Evolutionary conservation across 192 early-diverging fungal species (phyloP).

Genomic region (Coemansia sp.): DNA sequence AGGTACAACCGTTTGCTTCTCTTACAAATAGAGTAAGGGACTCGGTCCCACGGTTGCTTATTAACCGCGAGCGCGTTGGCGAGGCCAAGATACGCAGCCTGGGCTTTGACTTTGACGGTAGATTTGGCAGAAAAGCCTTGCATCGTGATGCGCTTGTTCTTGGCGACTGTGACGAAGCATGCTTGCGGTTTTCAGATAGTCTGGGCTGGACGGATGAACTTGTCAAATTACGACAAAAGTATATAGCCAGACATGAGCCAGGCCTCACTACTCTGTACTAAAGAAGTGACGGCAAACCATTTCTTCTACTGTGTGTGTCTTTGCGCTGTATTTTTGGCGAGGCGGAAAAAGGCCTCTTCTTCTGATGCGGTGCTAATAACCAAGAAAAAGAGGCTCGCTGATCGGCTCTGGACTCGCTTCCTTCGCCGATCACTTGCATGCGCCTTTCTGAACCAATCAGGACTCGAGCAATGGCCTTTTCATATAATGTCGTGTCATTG

Average conservation of each 20-base stretch:
- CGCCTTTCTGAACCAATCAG: background rate
- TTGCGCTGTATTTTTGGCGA: background rate
- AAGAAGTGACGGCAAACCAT: background rate
- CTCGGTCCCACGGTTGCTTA: conserved; percentile 79
- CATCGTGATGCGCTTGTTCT: conserved; percentile 75
- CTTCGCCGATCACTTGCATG: conserved; percentile 16
- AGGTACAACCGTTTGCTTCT: conserved; percentile 86
- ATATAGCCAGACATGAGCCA: conserved; percentile 12
- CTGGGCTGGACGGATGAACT: conserved; percentile 68
- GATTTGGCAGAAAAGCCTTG: conserved; percentile 42
- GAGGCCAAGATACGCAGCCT: conserved; percentile 31
- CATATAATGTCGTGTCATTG: background rate
- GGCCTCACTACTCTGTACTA: background rate
- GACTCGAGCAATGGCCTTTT: background rate
- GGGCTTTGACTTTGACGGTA: conserved; percentile 84
- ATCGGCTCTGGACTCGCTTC: conserved; percentile 7
- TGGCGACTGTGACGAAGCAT: conserved; percentile 85
- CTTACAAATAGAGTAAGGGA: conserved; percentile 66
- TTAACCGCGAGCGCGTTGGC: conserved; percentile 85
- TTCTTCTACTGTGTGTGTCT: background rate
- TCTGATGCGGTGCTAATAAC: background rate
- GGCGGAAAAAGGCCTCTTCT: background rate
- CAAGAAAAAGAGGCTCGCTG: background rate
- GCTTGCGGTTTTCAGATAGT: conserved; percentile 63
- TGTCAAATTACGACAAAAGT: conserved; percentile 15